A percentile compares a stretch with the other conserved stretches of the same genome.
Conservation (phyloP, 306 rosid species). For the Datisca glomerata region DNA sequence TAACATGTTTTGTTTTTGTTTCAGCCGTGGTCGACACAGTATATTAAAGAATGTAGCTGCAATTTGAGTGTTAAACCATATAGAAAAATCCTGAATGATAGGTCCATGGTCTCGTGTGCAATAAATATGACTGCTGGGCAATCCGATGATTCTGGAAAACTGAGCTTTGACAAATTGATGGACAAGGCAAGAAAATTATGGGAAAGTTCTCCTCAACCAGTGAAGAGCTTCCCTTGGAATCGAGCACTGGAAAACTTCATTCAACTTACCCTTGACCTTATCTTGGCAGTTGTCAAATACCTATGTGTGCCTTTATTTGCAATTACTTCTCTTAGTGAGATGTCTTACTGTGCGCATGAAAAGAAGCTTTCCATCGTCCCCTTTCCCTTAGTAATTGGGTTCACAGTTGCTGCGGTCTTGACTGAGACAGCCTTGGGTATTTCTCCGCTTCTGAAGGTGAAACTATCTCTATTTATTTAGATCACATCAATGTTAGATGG, state of each 20-base stretch:
- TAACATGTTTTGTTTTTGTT: constrained; percentile 7
- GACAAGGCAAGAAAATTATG: constrained; percentile 43
- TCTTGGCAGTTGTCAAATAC: constrained; percentile 53
- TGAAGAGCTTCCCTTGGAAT: constrained; percentile 75
- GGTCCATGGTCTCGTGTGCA: constrained; percentile 27
- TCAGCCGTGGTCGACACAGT: constrained; percentile 18
- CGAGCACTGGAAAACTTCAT: constrained; percentile 51
- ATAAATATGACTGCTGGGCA: constrained; percentile 63
- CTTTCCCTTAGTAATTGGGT: constrained; percentile 53
- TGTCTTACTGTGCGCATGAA: constrained; percentile 80
- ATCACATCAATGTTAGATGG: too few relatives aligned
- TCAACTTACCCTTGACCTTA: constrained; percentile 59
- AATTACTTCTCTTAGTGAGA: constrained; percentile 67
- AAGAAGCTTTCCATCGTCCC: constrained; percentile 60
- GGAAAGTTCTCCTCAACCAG: constrained; percentile 74
- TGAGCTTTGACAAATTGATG: constrained; percentile 27
- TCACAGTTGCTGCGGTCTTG: constrained; percentile 55
- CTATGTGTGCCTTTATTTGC: constrained; percentile 51
- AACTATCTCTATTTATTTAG: too few relatives aligned
- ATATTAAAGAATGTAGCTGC: constrained; percentile 15
- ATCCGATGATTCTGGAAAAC: constrained; percentile 37
- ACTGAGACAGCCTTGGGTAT: constrained; percentile 45
- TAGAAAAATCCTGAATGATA: constrained; percentile 18
- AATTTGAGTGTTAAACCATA: constrained; percentile 21
- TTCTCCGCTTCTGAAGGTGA: constrained; percentile 69